Evolutionary conservation across 768 basidiomycete species (phyloP).

Genomic region (Termitomyces sp.): DNA sequence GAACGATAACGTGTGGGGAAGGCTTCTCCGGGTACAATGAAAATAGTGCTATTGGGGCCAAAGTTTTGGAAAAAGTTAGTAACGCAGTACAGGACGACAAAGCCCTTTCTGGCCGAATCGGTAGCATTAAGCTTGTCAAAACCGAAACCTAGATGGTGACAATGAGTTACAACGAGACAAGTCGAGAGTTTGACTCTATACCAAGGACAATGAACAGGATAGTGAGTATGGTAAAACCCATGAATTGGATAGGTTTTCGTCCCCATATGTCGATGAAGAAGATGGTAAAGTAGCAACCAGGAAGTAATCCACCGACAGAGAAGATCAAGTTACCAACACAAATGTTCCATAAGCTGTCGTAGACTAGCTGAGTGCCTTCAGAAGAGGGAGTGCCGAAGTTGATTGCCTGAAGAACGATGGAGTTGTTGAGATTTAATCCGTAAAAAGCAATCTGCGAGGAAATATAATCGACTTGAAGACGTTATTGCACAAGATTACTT

Average conservation of each 20-base stretch:
- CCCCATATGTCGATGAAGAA: slow-evolving; percentile 74
- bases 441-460: slow-evolving; percentile 72
- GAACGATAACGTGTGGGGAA: slow-evolving; percentile 90
- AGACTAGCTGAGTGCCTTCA: slow-evolving; percentile 35
- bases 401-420: slow-evolving; percentile 68
- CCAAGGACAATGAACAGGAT: slow-evolving; percentile 65
- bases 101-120: slow-evolving; percentile 39
- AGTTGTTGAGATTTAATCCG: slow-evolving; percentile 80
- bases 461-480: background rate
- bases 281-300: slow-evolving; percentile 65
- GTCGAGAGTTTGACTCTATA: slow-evolving; percentile 22
- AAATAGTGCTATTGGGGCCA: slow-evolving; percentile 76
- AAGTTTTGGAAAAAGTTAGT: slow-evolving; percentile 90
- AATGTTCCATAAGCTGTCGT: slow-evolving; percentile 54
- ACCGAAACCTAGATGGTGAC: slow-evolving; percentile 48
- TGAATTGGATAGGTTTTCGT: slow-evolving; percentile 74
- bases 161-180: too few relatives aligned
- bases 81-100: slow-evolving; percentile 82
- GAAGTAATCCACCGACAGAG: slow-evolving; percentile 72
- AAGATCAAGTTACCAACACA: slow-evolving; percentile 74
- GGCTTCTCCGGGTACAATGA: slow-evolving; percentile 73
- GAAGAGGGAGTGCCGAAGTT: slow-evolving; percentile 50
- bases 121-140: slow-evolving; percentile 52
- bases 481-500: slow-evolving; percentile 18
- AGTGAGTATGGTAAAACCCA: slow-evolving; percentile 69